Conservation (phyloP, 257 asterid genomes). For the Solanum okadae region DNA sequence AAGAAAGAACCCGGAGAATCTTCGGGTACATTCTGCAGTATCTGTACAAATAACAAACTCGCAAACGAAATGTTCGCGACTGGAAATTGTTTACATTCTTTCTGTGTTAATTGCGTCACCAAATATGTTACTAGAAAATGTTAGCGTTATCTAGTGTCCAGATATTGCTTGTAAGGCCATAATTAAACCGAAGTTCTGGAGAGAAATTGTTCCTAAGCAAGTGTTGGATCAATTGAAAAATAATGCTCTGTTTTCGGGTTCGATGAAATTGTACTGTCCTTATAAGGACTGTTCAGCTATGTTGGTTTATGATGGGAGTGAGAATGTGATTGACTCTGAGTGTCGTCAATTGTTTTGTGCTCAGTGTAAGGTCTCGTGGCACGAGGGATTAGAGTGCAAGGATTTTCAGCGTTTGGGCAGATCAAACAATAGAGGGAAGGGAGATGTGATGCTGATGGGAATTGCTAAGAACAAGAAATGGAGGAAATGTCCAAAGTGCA, state of each 20-base stretch:
- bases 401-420: not conserved
- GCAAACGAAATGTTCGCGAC: slow-evolving; percentile 1
- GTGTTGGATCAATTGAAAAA: slow-evolving; percentile 6
- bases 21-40: slow-evolving; percentile 2
- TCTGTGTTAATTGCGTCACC: slow-evolving; percentile 5
- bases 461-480: not conserved
- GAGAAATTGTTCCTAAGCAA: not conserved
- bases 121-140: not conserved
- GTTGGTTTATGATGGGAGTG: not conserved
- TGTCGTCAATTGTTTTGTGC: not conserved
- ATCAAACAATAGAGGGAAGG: not conserved
- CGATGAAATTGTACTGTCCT: slow-evolving; percentile 1
- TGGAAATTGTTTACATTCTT: slow-evolving; percentile 7
- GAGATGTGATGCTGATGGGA: not conserved
- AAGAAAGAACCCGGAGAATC: slow-evolving; percentile 4
- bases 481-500: not conserved
- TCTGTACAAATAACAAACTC: slow-evolving; percentile 7
- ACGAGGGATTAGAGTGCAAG: not conserved
- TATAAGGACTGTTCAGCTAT: slow-evolving; percentile 3
- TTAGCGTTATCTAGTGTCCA: not conserved
- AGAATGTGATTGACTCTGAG: not conserved
- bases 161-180: not conserved
- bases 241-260: not conserved
- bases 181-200: not conserved
- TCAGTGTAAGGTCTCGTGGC: not conserved